A percentile compares a stretch with the other conserved stretches of the same genome.
phyloP scores from a whole-genome alignment of 352 stramenopile genomes.

The Globisporangium parvum region DNA sequence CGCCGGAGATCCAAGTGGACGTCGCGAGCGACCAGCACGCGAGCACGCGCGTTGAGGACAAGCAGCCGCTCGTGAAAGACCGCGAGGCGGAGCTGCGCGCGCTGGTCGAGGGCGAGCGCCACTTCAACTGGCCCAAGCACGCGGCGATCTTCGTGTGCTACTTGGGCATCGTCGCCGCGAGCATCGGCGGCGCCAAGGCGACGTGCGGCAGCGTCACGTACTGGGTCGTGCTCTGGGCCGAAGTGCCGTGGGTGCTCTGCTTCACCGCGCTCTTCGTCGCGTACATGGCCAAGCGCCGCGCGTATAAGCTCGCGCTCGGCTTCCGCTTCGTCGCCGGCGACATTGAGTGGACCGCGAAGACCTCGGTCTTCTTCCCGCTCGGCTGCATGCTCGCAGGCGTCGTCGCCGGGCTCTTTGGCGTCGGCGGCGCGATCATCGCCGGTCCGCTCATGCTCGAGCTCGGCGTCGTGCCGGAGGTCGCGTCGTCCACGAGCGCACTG shows the following conservation, averaged over 20 bases:
- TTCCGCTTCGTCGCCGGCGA: conserved; percentile 36
- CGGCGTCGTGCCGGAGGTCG: conserved; percentile 46
- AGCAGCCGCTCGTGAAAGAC: conserved; percentile 11
- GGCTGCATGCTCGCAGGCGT: conserved; percentile 29
- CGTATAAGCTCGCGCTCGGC: conserved; percentile 31
- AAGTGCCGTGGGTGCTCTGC: conserved; percentile 43
- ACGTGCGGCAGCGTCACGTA: conserved; percentile 15
- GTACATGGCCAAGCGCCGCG: conserved; percentile 28
- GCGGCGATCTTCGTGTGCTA: conserved; percentile 36
- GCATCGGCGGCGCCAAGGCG: conserved; percentile 16
- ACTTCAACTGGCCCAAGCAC: conserved; percentile 34
- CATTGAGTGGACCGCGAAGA: conserved; percentile 35
- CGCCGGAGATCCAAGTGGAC: conserved; percentile 7
- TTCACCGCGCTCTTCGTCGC: conserved; percentile 29
- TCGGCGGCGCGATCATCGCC: conserved; percentile 48
- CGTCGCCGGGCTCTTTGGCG: conserved; percentile 40
- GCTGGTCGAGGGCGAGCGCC: conserved; percentile 24
- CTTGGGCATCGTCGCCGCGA: conserved; percentile 24
- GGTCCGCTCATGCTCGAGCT: conserved; percentile 56
- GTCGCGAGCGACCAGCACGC: not conserved
- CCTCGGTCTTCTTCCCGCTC: conserved; percentile 31
- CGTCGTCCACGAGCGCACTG: conserved; percentile 34
- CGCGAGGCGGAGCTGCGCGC: conserved; percentile 6
- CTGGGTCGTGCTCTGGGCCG: conserved; percentile 28
- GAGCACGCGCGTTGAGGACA: conserved; percentile 3